Evolutionary conservation across 2,329 filamentous ascomycete genomes (phyloP).

Genomic region (Pyrenophora tritici-repentis): DNA sequence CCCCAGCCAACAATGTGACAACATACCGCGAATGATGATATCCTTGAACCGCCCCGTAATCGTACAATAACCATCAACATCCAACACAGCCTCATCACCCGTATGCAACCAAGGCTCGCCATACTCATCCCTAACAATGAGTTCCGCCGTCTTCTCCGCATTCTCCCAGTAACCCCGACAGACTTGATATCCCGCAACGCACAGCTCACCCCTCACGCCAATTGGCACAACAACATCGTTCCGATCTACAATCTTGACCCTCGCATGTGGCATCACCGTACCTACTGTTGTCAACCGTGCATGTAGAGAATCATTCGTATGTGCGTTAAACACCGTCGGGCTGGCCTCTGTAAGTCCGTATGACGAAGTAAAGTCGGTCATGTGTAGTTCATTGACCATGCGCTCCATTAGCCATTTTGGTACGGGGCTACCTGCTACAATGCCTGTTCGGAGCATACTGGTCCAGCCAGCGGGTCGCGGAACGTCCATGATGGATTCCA

Average conservation of each 20-base stretch:
- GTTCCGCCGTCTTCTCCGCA: conserved; percentile 73
- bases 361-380: conserved; percentile 68
- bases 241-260: conserved; percentile 76
- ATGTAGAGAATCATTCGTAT: conserved; percentile 71
- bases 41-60: conserved; percentile 81
- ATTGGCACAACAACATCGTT: conserved; percentile 69
- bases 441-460: conserved; percentile 68
- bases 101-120: conserved; percentile 52
- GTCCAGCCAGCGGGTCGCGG: conserved; percentile 54
- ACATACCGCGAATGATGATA: conserved; percentile 71
- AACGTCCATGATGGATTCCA: conserved; percentile 65
- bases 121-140: conserved; percentile 68
- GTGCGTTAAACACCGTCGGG: conserved; percentile 80
- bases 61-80: conserved; percentile 62
- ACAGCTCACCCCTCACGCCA: conserved; percentile 73
- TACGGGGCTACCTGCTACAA: conserved; percentile 78
- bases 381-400: conserved; percentile 71
- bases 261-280: conserved; percentile 72
- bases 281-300: conserved; percentile 73
- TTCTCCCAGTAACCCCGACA: conserved; percentile 70
- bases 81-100: conserved; percentile 47
- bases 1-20: not conserved
- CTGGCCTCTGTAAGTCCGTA: conserved; percentile 75
- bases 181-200: conserved; percentile 77
- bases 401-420: conserved; percentile 75